Evolutionary conservation across 2,329 filamentous ascomycete genomes (phyloP).

Genomic region (Zalaria sp.): DNA sequence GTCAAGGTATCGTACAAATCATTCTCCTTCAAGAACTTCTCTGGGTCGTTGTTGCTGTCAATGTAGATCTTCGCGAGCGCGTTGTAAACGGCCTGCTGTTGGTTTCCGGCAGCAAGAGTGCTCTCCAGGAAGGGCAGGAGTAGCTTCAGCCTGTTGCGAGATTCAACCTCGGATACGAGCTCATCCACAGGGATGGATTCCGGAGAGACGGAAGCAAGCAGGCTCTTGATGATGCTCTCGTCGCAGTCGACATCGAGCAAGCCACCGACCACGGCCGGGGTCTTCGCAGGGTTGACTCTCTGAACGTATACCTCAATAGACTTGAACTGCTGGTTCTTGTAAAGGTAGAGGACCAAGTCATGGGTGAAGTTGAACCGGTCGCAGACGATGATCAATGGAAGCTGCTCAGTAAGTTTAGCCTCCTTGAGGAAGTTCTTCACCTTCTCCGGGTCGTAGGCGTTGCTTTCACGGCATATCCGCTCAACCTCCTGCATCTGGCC

Average conservation of each 20-base stretch:
- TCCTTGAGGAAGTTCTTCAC: slow-evolving; percentile 99
- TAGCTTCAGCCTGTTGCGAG: slow-evolving; percentile 87
- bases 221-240: slow-evolving; percentile 85
- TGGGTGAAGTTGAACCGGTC: slow-evolving; percentile 99
- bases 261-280: slow-evolving; percentile 84
- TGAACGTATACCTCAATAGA: slow-evolving; percentile 98
- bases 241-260: slow-evolving; percentile 95
- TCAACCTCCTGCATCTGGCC: slow-evolving; percentile 91
- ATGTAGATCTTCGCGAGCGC: slow-evolving; percentile 99
- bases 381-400: slow-evolving; percentile 95
- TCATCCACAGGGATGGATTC: slow-evolving; percentile 84
- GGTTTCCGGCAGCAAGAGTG: slow-evolving; percentile 76
- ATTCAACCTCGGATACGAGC: slow-evolving; percentile 88
- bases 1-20: slow-evolving; percentile 85
- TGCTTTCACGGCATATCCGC: slow-evolving; percentile 90
- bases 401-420: slow-evolving; percentile 77
- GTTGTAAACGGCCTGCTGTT: slow-evolving; percentile 94
- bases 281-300: slow-evolving; percentile 81
- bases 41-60: slow-evolving; percentile 93
- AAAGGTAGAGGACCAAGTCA: slow-evolving; percentile 88
- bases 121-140: slow-evolving; percentile 91
- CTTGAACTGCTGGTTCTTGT: slow-evolving; percentile 98
- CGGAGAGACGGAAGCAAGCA: slow-evolving; percentile 73
- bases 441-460: slow-evolving; percentile 76
- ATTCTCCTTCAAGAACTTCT: slow-evolving; percentile 95